Base-by-base conservation (phyloP, 176 grass and related monocot genomes). In the Oryza australiensis region DNA sequence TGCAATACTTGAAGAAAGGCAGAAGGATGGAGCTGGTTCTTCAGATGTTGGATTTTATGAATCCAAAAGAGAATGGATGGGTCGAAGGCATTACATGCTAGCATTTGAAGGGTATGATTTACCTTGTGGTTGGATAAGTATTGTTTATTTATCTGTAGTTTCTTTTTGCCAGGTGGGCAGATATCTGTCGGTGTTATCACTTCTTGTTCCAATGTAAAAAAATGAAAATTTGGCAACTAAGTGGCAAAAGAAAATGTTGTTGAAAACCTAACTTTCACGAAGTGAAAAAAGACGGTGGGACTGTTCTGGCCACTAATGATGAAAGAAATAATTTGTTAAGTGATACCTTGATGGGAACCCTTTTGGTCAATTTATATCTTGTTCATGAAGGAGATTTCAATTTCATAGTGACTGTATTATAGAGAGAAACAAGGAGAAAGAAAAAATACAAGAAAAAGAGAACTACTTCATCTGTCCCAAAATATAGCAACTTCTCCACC, bases 31-130 rank as follows among this genome's bases (percentile, higher is more conserved):
- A 67, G 16, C 78, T 70, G 64, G 75, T 71, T 91, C 79, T 75
- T 85, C 68, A 72, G 89, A 49, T 81, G 86, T 90, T 77, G 95
- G 95, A 78, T 98, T 98, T 75, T 98, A 98, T 7, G 95, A 98
- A 80, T 98, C 92, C 64, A 91, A 68, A 83, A 93, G 93, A 82
- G 95, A 98, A 84, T 98, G 95, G 92, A 86, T 93, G 95, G 95
- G 95, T 6, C 91, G 85, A 82, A 87, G 90, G n/a, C 95, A 98
- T 68, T 92, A 87, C 64, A 86, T 94, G 43, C 84, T 98, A 73
- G 92, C 95, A 70, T 87, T 91, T 80, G 92, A 98, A 85, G 84
- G 92, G 94, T 97, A 94, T 68, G 80, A 4, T 66, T 57, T 57
- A 22, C 9, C 20, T n/a, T 59, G 29, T 80, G 20, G 53, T 48